These are phyloP conservation scores for Exophiala xenobiotica DNA, from an alignment of 2,329 filamentous ascomycete species.

Conservation along the genomic window DNA sequence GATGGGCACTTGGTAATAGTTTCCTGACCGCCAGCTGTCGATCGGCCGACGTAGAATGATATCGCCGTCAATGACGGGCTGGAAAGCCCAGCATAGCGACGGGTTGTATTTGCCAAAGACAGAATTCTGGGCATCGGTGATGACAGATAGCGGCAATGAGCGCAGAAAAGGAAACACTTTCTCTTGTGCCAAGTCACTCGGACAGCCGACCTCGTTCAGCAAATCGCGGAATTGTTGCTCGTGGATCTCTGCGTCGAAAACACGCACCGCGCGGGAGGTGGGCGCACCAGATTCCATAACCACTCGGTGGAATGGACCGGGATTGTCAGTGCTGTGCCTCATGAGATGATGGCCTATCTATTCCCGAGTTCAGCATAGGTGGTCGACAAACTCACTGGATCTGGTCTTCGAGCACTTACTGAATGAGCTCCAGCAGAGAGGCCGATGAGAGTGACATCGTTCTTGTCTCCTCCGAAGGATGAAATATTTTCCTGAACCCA, in stretches of 20 bases:
- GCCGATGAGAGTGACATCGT: conserved; percentile 54
- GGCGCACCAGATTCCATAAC: conserved; percentile 50
- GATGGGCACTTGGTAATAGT: conserved; percentile 59
- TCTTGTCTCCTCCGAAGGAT: conserved; percentile 38
- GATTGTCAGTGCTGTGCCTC: conserved; percentile 36
- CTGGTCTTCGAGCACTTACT: conserved; percentile 15
- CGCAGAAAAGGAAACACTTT: conserved; percentile 39
- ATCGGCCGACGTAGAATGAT: conserved; percentile 60
- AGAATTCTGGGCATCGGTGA: conserved; percentile 46
- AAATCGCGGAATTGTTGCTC: conserved; percentile 48
- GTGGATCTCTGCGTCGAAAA: conserved; percentile 45
- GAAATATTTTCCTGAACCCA: conserved; percentile 36
- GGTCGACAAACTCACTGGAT: neutral
- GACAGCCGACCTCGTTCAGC: conserved; percentile 45
- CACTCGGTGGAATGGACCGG: conserved; percentile 45
- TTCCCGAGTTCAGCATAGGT: neutral
- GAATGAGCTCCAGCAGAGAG: conserved; percentile 40
- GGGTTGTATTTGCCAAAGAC: conserved; percentile 50
- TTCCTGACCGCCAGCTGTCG: conserved; percentile 55
- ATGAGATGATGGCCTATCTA: conserved; percentile 28
- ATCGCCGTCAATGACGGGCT: conserved; percentile 52
- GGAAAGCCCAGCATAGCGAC: conserved; percentile 58
- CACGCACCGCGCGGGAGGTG: conserved; percentile 44
- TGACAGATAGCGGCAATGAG: conserved; percentile 36
- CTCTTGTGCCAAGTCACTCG: conserved; percentile 34